Conservation (phyloP, 306 rosid genomes). For the Acacia acuminata region DNA sequence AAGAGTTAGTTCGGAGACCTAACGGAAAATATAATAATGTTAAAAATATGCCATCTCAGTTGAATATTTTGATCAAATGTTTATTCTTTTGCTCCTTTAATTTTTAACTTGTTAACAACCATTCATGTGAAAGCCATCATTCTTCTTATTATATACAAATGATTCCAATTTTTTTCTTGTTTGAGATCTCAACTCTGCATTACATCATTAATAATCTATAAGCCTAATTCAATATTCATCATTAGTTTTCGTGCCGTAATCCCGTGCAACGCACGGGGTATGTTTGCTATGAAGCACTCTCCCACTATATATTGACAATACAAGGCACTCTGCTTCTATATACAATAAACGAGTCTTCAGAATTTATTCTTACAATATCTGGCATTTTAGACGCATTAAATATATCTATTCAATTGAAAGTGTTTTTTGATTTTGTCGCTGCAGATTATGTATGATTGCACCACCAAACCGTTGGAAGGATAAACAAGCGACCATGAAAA, state of each 20-base stretch:
- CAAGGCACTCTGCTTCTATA: no score
- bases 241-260: background rate
- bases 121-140: background rate
- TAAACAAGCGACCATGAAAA: background rate
- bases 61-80: background rate
- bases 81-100: background rate
- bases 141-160: background rate
- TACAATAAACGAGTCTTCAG: background rate
- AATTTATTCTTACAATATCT: background rate
- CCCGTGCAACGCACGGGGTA: background rate
- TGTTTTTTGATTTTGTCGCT: background rate
- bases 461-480: background rate
- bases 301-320: no score
- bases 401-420: background rate
- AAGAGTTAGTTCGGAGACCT: slow-evolving; percentile 18
- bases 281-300: background rate
- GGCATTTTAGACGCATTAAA: background rate
- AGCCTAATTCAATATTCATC: background rate
- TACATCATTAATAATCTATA: background rate
- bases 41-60: background rate
- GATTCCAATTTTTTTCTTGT: background rate
- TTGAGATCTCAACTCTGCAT: background rate
- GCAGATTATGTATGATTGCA: background rate
- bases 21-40: slow-evolving; percentile 1
- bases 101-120: background rate